Evolutionary conservation across 768 basidiomycete species (phyloP), one percentile per base, ranked within the genome.

Genomic region (Termitomyces sp.): DNA sequence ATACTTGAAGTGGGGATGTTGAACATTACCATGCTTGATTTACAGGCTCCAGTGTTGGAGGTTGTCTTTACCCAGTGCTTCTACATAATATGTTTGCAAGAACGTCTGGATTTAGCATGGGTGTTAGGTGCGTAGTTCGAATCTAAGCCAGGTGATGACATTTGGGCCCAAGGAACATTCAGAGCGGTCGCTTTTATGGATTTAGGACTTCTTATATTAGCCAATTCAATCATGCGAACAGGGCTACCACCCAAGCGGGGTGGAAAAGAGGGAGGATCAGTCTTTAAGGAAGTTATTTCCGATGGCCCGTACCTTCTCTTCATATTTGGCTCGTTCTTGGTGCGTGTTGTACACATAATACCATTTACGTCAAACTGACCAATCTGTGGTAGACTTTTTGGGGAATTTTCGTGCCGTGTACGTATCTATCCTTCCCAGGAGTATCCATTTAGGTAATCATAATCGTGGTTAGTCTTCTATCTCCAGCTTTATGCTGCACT

Each of bases 351-450:
- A 34, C 34, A 44, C 41, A 23, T 32, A 43, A 34, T 30, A 30
- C 8, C 19, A 40, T 39, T 30, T 21, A 47, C 32, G 32, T 51
- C 25, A 30, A 28, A 34, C 30, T 43, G 21, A 42, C 12, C 14
- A 16, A 2, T 6, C 23, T 43, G 7, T 27, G 28, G 47, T 44
- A 76, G 74, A 55, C 72, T 57, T 80, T 78, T 54, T 79, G 76
- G 76, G 80, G 79, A 23, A 66, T 76, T 11, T 81, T 79, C 56
- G 68, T 81, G 19, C 80, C 80, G 34, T 80, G 79, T 80, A 67
- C 27, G 76, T 66, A 28, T 46, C 34, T 66, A 30, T 46, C 34
- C 32, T 32, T 40, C 16, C 3, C 1, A 25, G 19, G 16, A 35
- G 25, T 35, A 39, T 58, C 23, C 55, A 32, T 40, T 42, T 10